Percentiles rank a stretch among this genome's conserved stretches.
Evolutionary conservation across 176 grass and related monocot species (phyloP).

Genomic region (Triticum aestivum): DNA sequence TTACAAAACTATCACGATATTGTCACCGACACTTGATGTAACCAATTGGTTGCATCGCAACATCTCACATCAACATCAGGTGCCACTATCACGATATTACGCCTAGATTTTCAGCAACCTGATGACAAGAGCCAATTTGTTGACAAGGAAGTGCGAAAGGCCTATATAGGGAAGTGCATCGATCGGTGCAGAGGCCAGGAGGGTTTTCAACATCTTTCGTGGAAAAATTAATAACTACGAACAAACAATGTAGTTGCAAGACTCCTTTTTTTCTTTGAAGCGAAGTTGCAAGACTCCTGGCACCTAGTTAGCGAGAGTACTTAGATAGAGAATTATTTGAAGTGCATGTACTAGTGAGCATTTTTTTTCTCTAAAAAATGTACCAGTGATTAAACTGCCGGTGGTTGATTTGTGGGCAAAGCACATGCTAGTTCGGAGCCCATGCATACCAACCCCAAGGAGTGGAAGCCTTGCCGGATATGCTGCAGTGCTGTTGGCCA

Average conservation of each 20-base stretch:
- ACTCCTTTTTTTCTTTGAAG: not conserved
- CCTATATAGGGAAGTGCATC: too few species aligned
- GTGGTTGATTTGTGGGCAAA: not conserved
- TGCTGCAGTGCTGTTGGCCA: constrained; percentile 38
- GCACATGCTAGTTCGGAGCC: not conserved
- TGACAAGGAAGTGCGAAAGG: too few species aligned
- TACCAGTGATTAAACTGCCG: not conserved
- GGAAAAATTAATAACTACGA: not conserved
- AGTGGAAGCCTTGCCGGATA: constrained; percentile 21
- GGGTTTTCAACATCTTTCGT: too few species aligned
- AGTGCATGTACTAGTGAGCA: not conserved
- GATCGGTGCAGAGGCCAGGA: too few species aligned
- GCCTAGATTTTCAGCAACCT: not conserved
- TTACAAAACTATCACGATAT: not conserved
- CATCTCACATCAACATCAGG: not conserved
- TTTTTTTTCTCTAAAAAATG: not conserved
- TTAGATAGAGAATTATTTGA: not conserved
- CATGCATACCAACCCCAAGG: constrained; percentile 28
- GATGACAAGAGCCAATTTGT: not conserved
- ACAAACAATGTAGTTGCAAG: not conserved
- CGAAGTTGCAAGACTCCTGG: not conserved
- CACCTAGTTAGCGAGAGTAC: not conserved
- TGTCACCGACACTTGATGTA: too few species aligned
- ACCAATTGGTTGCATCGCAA: too few species aligned
- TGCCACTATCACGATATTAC: not conserved